Percentiles rank a stretch among this genome's conserved stretches.
Conservation (phyloP, 805 yeast genomes). For the Ogataea haglerorum region DNA sequence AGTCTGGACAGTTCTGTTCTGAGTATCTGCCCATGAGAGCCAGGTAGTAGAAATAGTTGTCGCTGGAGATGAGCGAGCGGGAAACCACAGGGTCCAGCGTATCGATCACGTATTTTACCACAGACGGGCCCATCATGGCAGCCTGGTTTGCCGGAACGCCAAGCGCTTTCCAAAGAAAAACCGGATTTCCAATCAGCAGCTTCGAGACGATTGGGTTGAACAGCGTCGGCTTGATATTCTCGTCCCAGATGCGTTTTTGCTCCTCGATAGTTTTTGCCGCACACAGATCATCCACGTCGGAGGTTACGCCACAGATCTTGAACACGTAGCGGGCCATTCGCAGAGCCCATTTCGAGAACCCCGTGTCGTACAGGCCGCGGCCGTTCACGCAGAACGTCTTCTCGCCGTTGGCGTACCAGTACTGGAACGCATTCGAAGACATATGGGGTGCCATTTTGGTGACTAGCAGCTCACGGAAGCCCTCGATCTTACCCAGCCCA, state of each 20-base stretch:
- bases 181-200: constrained; percentile 71
- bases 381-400: constrained; percentile 53
- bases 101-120: constrained; percentile 67
- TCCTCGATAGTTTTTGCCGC: constrained; percentile 53
- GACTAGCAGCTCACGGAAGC: constrained; percentile 50
- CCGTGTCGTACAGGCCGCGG: constrained; percentile 72
- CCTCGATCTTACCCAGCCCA: constrained; percentile 66
- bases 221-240: constrained; percentile 61
- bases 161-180: constrained; percentile 84
- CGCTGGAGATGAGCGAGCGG: constrained; percentile 59
- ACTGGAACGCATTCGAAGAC: constrained; percentile 79
- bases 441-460: constrained; percentile 61
- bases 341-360: constrained; percentile 84
- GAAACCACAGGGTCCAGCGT: constrained; percentile 74
- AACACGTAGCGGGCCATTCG: constrained; percentile 63
- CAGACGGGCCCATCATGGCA: constrained; percentile 70
- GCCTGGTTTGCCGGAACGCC: constrained; percentile 91
- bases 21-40: constrained; percentile 60
- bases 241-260: constrained; percentile 63
- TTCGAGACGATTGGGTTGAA: constrained; percentile 68
- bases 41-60: constrained; percentile 77
- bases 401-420: constrained; percentile 66
- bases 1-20: constrained; percentile 69
- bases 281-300: constrained; percentile 54
- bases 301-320: constrained; percentile 48